A percentile compares a stretch with the other conserved stretches of the same genome.
Conservation (phyloP, 805 yeast species). For the Dipodascopsis uninucleata region DNA sequence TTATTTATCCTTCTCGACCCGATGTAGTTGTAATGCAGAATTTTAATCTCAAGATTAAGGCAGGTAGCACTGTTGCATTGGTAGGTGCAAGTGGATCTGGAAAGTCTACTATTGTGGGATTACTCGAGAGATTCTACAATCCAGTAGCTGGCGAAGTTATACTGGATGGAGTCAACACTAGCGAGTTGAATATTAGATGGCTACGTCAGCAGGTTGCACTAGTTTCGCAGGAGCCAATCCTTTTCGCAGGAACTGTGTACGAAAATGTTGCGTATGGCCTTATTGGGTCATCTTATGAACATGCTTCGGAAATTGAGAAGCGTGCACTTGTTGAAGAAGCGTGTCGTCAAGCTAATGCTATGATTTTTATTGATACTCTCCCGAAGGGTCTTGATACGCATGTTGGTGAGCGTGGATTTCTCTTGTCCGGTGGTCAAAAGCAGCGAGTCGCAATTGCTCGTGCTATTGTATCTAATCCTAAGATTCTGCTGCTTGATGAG, state of each 20-base stretch:
- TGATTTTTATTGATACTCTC: constrained; percentile 47
- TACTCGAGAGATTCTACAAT: constrained; percentile 56
- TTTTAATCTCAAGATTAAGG: constrained; percentile 45
- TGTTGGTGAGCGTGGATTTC: constrained; percentile 56
- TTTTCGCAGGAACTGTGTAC: constrained; percentile 75
- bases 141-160: constrained; percentile 47
- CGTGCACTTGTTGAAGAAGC: constrained; percentile 42
- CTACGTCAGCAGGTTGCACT: constrained; percentile 53
- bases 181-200: constrained; percentile 48
- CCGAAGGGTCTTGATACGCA: constrained; percentile 49
- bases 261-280: constrained; percentile 81
- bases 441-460: constrained; percentile 63
- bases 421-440: constrained; percentile 64
- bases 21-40: constrained; percentile 32
- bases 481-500: constrained; percentile 56
- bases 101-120: constrained; percentile 45
- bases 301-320: constrained; percentile 40
- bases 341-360: constrained; percentile 51
- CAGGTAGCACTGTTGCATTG: constrained; percentile 81
- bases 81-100: constrained; percentile 79
- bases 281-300: constrained; percentile 31
- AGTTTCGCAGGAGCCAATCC: constrained; percentile 54
- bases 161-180: constrained; percentile 48
- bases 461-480: constrained; percentile 54
- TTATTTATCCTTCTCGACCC: constrained; percentile 36